Conservation (phyloP, 2,329 filamentous ascomycete genomes). For the Domatiomyces globalis region DNA sequence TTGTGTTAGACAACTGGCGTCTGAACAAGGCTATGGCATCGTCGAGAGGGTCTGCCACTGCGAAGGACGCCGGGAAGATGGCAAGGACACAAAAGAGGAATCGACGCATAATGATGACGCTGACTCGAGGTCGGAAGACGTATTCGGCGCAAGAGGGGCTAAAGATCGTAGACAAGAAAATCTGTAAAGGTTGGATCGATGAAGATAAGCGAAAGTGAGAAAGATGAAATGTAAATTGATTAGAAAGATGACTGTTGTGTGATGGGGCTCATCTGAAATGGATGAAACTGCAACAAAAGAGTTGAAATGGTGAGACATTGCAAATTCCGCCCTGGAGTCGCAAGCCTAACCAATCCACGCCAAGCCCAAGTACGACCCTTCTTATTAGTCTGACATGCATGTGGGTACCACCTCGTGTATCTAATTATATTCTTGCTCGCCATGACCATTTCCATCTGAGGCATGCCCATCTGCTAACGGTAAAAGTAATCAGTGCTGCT, state of each 20-base stretch:
- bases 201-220: neutral
- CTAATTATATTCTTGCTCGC: constrained; percentile 23
- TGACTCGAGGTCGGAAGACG: neutral
- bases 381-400: too few species aligned
- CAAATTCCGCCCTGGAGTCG: neutral
- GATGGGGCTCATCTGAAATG: neutral
- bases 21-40: constrained; percentile 13
- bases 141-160: neutral
- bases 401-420: neutral
- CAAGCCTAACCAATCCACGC: neutral
- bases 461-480: constrained; percentile 25
- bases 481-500: constrained; percentile 21
- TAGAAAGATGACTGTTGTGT: neutral
- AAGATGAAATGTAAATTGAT: neutral
- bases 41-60: constrained; percentile 13
- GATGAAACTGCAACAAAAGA: neutral
- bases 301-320: neutral
- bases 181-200: neutral
- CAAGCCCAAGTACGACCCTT: neutral
- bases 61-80: constrained; percentile 14
- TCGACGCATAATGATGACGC: constrained; percentile 9
- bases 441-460: constrained; percentile 27
- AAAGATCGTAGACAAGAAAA: neutral
- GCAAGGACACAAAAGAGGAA: constrained; percentile 7
- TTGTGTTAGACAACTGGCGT: constrained; percentile 15